Evolutionary conservation across 345 rosid species (phyloP).

Genomic region (Crucihimalaya himalaica): DNA sequence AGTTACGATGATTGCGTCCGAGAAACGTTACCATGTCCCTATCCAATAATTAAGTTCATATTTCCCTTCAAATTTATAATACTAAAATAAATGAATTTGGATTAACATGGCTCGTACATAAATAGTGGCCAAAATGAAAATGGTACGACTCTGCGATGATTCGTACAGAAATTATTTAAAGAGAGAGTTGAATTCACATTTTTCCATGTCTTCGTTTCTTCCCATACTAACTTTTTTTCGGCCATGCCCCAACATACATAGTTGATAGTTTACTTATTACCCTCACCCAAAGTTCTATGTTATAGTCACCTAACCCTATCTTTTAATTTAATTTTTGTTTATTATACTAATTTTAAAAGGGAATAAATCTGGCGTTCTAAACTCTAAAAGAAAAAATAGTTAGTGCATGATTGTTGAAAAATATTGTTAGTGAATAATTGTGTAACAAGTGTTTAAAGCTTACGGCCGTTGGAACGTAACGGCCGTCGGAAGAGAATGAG

Average conservation of each 20-base stretch:
- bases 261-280: neutral
- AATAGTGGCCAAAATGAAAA: constrained; percentile 14
- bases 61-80: neutral
- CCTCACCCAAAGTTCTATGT: neutral
- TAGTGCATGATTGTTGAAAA: neutral
- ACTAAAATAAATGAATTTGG: neutral
- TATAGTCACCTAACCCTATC: constrained; percentile 17
- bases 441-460: no score
- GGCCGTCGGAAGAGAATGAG: no score
- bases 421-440: neutral
- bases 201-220: constrained; percentile 13
- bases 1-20: constrained; percentile 42
- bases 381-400: neutral
- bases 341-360: neutral
- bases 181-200: constrained; percentile 2
- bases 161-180: constrained; percentile 1
- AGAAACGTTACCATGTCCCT: constrained; percentile 41
- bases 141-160: constrained; percentile 30
- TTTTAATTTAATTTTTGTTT: neutral
- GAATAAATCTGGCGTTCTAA: neutral
- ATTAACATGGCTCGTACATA: constrained; percentile 4
- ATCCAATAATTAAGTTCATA: constrained; percentile 29
- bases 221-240: neutral
- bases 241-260: constrained; percentile 18
- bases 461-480: no score